Percentiles rank a stretch among this genome's conserved stretches.
Evolutionary conservation across 805 yeast species (phyloP).

Genomic region (Yamadazyma sp.): DNA sequence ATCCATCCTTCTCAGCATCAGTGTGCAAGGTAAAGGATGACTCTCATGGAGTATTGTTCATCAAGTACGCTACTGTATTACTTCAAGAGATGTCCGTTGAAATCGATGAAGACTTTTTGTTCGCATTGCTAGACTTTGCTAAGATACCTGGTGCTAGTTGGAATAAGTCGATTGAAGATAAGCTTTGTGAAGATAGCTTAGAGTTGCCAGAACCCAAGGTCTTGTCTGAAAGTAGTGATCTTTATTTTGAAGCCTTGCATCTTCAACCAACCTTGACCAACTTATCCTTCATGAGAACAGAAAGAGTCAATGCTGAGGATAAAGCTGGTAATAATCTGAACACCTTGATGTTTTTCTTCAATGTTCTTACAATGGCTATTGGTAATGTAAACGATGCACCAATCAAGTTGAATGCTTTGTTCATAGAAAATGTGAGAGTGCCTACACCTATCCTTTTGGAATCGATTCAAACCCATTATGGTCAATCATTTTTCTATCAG

Average conservation of each 20-base stretch:
- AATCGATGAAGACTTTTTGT: constrained; percentile 88
- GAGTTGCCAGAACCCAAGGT: constrained; percentile 69
- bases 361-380: constrained; percentile 91
- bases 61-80: constrained; percentile 87
- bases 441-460: constrained; percentile 73
- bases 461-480: constrained; percentile 78
- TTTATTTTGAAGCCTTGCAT: constrained; percentile 89
- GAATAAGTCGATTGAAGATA: constrained; percentile 47
- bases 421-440: constrained; percentile 85
- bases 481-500: constrained; percentile 89
- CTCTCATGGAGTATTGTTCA: constrained; percentile 82
- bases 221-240: constrained; percentile 59
- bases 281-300: constrained; percentile 88
- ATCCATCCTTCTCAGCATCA: constrained; percentile 88
- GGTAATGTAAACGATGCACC: constrained; percentile 98
- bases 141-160: constrained; percentile 83
- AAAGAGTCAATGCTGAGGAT: constrained; percentile 66
- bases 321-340: constrained; percentile 53
- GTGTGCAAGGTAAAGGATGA: constrained; percentile 83
- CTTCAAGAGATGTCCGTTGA: constrained; percentile 91
- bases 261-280: constrained; percentile 89
- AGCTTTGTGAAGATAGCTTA: constrained; percentile 61
- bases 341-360: constrained; percentile 72
- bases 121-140: constrained; percentile 76
- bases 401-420: constrained; percentile 78